Conservation (phyloP, 164 flowering plant genomes). For the Annona cherimola region DNA sequence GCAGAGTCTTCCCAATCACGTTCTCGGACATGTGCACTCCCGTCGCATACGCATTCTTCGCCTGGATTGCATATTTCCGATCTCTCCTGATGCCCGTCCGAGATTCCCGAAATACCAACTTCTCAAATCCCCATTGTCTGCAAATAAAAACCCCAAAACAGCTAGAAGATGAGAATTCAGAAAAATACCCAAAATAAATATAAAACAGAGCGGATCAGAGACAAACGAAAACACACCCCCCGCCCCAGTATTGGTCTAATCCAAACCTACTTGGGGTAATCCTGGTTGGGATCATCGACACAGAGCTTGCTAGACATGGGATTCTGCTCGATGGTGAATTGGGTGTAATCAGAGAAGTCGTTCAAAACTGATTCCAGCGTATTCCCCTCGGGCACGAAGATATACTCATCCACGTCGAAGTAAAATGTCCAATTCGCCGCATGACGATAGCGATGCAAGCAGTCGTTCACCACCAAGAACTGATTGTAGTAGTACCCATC, state of each 20-base stretch:
- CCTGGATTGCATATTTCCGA: conserved; percentile 46
- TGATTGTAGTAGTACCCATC: conserved; percentile 65
- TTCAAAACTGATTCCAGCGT: conserved; percentile 39
- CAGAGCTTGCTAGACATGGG: conserved; percentile 61
- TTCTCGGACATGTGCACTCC: conserved; percentile 59
- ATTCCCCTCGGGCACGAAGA: conserved; percentile 42
- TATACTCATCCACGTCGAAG: conserved; percentile 70
- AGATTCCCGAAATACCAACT: conserved; percentile 44
- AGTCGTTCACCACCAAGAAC: conserved; percentile 62
- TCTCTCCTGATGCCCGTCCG: conserved; percentile 36
- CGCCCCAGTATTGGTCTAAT: background rate
- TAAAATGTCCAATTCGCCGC: conserved; percentile 64
- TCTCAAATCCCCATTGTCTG: conserved; percentile 64
- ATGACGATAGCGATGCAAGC: conserved; percentile 44
- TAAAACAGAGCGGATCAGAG: too few relatives aligned
- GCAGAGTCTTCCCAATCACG: conserved; percentile 37
- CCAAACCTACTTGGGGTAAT: conserved; percentile 27
- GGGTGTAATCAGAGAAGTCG: conserved; percentile 42
- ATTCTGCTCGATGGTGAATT: conserved; percentile 70
- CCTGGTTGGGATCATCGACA: conserved; percentile 33
- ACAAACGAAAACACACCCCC: background rate
- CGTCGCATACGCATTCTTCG: conserved; percentile 39
- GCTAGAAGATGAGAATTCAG: background rate
- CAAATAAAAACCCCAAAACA: background rate
- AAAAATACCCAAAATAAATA: background rate